Conservation (phyloP, 148 eudicot genomes). For the Rhododendron kiyosumense region DNA sequence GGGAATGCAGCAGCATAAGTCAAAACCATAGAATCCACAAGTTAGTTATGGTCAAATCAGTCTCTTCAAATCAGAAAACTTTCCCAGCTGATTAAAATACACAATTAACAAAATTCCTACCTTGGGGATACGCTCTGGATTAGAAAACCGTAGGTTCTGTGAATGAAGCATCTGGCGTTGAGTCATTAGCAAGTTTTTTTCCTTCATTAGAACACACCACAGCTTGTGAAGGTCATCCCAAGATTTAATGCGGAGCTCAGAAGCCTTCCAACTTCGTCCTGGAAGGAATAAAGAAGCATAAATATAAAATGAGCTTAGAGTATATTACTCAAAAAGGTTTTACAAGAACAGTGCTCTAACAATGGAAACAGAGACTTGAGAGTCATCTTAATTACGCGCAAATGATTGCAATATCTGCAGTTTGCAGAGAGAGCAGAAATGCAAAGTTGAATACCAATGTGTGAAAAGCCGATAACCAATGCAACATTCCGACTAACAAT, state of each 20-base stretch:
- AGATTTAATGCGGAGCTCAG: slow-evolving; percentile 77
- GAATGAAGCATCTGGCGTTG: slow-evolving; percentile 88
- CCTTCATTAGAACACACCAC: slow-evolving; percentile 88
- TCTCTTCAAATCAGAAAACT: neutral
- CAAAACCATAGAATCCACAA: neutral
- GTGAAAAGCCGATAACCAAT: neutral
- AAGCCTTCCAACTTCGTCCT: slow-evolving; percentile 91
- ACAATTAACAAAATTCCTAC: slow-evolving; percentile 18
- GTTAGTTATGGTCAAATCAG: neutral
- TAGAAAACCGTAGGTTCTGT: slow-evolving; percentile 70
- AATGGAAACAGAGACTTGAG: neutral
- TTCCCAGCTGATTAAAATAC: neutral
- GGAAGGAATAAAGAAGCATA: slow-evolving; percentile 1
- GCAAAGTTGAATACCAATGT: neutral
- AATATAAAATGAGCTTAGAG: neutral
- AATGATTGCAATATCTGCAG: neutral
- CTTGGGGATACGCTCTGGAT: slow-evolving; percentile 83
- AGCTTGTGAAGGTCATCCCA: slow-evolving; percentile 87
- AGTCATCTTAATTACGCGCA: neutral
- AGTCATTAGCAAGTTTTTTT: slow-evolving; percentile 86
- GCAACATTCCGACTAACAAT: neutral
- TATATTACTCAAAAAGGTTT: neutral
- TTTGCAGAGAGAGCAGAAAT: neutral
- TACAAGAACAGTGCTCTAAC: neutral
- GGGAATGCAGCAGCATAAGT: neutral